phyloP scores from a whole-genome alignment of 352 stramenopile species.

The Pythium volutum region DNA sequence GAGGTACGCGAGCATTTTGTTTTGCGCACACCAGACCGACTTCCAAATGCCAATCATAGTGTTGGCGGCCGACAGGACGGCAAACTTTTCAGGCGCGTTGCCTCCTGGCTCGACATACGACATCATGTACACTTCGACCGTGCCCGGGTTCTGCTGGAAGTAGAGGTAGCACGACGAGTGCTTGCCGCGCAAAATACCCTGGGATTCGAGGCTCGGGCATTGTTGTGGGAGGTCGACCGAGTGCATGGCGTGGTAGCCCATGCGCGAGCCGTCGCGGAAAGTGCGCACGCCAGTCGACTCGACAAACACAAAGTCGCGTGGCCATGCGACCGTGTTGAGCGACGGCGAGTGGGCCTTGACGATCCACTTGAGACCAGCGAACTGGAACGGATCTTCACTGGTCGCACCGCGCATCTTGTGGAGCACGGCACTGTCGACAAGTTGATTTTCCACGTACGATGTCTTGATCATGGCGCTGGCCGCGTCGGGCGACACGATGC shows the following conservation, averaged over 20 bases:
- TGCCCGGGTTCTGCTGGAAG: constrained; percentile 23
- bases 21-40: constrained; percentile 28
- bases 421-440: constrained; percentile 51
- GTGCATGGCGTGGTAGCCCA: constrained; percentile 45
- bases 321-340: constrained; percentile 19
- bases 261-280: constrained; percentile 29
- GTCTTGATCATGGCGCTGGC: constrained; percentile 20
- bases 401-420: constrained; percentile 40
- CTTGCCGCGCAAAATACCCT: constrained; percentile 28
- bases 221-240: constrained; percentile 33
- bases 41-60: constrained; percentile 35
- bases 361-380: constrained; percentile 25
- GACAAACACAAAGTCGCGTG: constrained; percentile 24
- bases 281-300: constrained; percentile 16
- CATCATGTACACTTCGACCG: constrained; percentile 40
- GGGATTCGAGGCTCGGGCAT: constrained; percentile 14
- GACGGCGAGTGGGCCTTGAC: constrained; percentile 17
- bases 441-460: constrained; percentile 44
- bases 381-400: constrained; percentile 24
- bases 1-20: constrained; percentile 34
- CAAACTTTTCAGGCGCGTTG: constrained; percentile 16
- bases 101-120: constrained; percentile 29
- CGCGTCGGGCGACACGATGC: constrained; percentile 39
- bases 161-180: constrained; percentile 38
- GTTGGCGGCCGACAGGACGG: constrained; percentile 20